Evolutionary conservation across 768 basidiomycete genomes (phyloP).

Genomic region (Leccinum olivaceopallidum): DNA sequence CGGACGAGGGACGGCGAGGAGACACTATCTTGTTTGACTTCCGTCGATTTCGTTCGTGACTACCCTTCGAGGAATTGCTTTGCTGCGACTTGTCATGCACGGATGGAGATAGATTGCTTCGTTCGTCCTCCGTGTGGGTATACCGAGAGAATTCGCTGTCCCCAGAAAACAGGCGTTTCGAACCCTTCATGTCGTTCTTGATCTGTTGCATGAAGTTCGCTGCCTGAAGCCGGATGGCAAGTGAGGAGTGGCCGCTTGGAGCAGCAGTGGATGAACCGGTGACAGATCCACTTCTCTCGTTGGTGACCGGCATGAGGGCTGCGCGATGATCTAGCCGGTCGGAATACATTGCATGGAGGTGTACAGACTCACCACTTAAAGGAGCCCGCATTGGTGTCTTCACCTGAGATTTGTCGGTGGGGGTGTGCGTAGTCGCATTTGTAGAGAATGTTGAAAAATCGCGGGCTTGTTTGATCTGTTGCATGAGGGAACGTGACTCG

Average conservation of each 20-base stretch:
- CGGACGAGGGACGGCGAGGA: constrained; percentile 35
- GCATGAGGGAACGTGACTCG: constrained; percentile 76
- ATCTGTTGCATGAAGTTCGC: constrained; percentile 85
- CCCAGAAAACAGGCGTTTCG: constrained; percentile 70
- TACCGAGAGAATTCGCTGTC: constrained; percentile 58
- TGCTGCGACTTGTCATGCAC: constrained; percentile 23
- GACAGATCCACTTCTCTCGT: constrained; percentile 25
- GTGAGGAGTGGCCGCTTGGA: constrained; percentile 53
- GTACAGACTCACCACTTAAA: constrained; percentile 18
- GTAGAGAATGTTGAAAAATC: constrained; percentile 79
- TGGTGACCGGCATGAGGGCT: constrained; percentile 13
- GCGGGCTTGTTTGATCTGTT: constrained; percentile 74
- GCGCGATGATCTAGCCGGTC: constrained; percentile 15
- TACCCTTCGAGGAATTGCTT: constrained; percentile 30
- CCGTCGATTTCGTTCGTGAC: constrained; percentile 29
- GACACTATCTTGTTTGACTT: constrained; percentile 27
- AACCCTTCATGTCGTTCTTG: constrained; percentile 67
- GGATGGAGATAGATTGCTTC: constrained; percentile 14
- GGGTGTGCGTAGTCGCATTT: constrained; percentile 42
- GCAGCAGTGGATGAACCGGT: constrained; percentile 31
- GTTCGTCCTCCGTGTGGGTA: constrained; percentile 23
- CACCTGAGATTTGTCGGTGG: constrained; percentile 15
- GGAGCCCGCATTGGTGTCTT: not conserved
- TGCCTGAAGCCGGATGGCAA: constrained; percentile 73
- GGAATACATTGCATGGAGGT: not conserved